Base-by-base conservation (phyloP, 1,139 yeast species). In the Saccharomycopsis crataegensis region DNA sequence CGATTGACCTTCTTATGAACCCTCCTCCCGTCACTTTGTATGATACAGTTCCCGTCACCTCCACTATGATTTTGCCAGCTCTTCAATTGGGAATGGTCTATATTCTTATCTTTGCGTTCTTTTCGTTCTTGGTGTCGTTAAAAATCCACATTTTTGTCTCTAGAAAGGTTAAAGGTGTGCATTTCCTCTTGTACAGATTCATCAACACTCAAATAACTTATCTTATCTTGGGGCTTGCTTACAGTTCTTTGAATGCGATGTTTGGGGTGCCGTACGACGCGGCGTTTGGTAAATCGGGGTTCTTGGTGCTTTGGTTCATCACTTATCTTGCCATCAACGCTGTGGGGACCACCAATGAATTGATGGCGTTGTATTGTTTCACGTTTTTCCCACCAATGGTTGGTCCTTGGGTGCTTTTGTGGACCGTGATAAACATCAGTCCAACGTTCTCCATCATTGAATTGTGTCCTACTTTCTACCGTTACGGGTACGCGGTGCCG, bases 401-500 rank as follows among this genome's bases (percentile, higher is more conserved):
- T 12, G 83, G 87, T 0, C 73, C 80, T 49, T 83, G 88, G 86
- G 70, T 84, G 64, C 71, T 82, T 59, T 72, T 77, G 57, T 79
- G 80, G 76, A 81, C 82, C 62, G 77, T 83, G 52, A 53, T 74
- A 47, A 83, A 83, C 60, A 74, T 83, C 43, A 70, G 88, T 0
- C 79, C 85, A 8, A 76, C 86, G 0, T 81, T 83, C 63, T 74
- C 78, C 41, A 83, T 90, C 1, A 64, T 83, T 61, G 81, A 72
- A 1, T 66, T 84, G 50, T 66, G 71, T 41, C 79, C 80, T 2
- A 62, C 65, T 28, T 80, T 83, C 59, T 85, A 76, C 66, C 67
- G 80, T 49, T 81, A 77, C 65, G 89, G 90, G 7, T 82, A 82
- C 62, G 83, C 78, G 34, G 68, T 82, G 69, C 91, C 91, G 0